Conservation (phyloP, 225 moss, liverwort and hornwort genomes). For the Ulota crispa region DNA sequence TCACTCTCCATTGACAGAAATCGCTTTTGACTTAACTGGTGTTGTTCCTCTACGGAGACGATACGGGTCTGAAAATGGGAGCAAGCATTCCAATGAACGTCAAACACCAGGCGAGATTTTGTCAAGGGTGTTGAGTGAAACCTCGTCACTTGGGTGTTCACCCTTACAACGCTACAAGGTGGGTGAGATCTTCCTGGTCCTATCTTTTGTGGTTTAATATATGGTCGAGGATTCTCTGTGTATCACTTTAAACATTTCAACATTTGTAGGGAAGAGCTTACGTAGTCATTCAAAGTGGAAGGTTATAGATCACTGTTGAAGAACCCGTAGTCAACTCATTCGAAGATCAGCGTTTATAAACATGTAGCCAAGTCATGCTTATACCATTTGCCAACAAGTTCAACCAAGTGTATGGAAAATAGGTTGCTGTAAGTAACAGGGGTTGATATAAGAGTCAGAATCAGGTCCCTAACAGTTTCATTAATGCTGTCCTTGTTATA, state of each 20-base stretch:
- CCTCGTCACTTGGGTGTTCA: conserved; percentile 34
- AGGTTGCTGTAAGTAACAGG: neutral
- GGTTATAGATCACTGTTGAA: neutral
- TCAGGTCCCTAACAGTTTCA: neutral
- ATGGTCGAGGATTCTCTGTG: neutral
- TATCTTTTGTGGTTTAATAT: neutral
- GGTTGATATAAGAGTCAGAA: neutral
- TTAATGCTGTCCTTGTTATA: neutral
- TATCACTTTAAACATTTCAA: neutral
- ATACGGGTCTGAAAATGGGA: conserved; percentile 54
- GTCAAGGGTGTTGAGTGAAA: conserved; percentile 43
- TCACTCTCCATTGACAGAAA: conserved; percentile 35
- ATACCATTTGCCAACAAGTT: neutral
- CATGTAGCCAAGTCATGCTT: neutral
- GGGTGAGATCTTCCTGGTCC: conserved; percentile 3
- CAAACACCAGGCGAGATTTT: conserved; percentile 41
- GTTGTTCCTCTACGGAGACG: conserved; percentile 63
- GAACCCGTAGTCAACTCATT: neutral
- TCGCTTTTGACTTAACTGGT: conserved; percentile 37
- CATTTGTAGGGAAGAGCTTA: neutral
- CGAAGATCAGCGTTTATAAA: neutral
- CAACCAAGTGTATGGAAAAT: neutral
- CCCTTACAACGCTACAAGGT: conserved; percentile 42
- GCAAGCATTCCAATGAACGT: conserved; percentile 22
- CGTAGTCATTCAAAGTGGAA: neutral